Evolutionary conservation across 306 rosid species (phyloP), one percentile per base, ranked within the genome.

Genomic region (Inga oerstediana): DNA sequence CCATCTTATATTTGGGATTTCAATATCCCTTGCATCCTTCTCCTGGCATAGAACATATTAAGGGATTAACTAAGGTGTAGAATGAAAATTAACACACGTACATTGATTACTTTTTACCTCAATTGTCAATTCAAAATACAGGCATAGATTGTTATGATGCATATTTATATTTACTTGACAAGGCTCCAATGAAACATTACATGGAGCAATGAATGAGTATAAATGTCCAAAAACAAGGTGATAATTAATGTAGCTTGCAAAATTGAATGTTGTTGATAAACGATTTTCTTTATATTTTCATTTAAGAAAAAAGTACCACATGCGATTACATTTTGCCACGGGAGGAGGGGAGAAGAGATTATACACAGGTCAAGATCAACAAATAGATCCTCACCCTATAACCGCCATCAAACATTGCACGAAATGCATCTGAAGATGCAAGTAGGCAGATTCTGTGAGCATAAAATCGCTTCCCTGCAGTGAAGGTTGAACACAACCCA

Each of bases 351-450:
- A 24, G 39, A 68, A 72, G 34, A 19, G 12, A 64, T 71, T 65
- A 72, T 54, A 1, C 65, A 61, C 3, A 27, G 22, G 54, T 8
- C 17, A 10, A 54, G 19, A 30, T 67, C 72, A 72, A 15, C 46
- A 43, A 65, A 10, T 35, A 39, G 35, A 80, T 45, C 74, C 94
- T 86, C 87, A 94, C 97, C 91, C 95, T 91, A 82, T 94, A 94
- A 81, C 95, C 98, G 68, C 98, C 98, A 85, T 94, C 97, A 85
- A 97, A 91, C 99, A 97, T 97, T 32, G 99, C 99, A 82, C 97
- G 99, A 82, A 94, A 97, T 72, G 97, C 95, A 86, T 91, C 98
- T 24, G 99, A 97, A 71, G 97, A 97, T 65, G 99, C 99, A 64
- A 97, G 98, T 67, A 97, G 86, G 85, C 97, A 92, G 72, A 94